phyloP scores from a whole-genome alignment of 257 asterid genomes.

The Schizonepeta tenuifolia region DNA sequence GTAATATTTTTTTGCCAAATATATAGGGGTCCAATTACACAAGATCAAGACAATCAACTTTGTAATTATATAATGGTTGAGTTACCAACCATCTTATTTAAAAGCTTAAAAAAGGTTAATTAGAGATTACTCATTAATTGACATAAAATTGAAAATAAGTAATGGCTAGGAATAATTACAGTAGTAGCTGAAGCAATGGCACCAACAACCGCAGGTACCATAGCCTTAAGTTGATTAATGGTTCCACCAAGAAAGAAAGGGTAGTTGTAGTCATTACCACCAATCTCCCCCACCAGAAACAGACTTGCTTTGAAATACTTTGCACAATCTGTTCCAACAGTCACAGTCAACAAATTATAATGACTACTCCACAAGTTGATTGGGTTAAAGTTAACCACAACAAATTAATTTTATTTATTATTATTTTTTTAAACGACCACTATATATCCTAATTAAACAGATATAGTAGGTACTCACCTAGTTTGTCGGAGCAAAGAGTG shows the following conservation, averaged over 20 bases:
- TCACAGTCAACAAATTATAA: background rate
- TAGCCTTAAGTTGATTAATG: slow-evolving; percentile 51
- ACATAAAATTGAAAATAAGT: background rate
- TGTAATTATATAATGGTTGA: no score
- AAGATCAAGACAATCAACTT: no score
- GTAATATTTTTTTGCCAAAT: background rate
- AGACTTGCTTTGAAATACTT: slow-evolving; percentile 54
- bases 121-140: background rate
- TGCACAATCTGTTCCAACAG: slow-evolving; percentile 52
- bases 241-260: slow-evolving; percentile 65
- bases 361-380: no score
- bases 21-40: no score
- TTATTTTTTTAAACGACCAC: no score
- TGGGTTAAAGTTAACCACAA: no score
- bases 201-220: slow-evolving; percentile 70
- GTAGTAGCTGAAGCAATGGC: slow-evolving; percentile 51
- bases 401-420: no score
- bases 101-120: background rate
- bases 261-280: slow-evolving; percentile 89
- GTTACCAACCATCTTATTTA: no score
- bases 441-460: no score
- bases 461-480: slow-evolving; percentile 39
- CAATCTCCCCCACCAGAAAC: slow-evolving; percentile 86
- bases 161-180: slow-evolving; percentile 40
- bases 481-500: slow-evolving; percentile 52